Percentiles rank a stretch among this genome's conserved stretches.
Conservation (phyloP, 2,329 filamentous ascomycete species). For the Endothia cerciana region DNA sequence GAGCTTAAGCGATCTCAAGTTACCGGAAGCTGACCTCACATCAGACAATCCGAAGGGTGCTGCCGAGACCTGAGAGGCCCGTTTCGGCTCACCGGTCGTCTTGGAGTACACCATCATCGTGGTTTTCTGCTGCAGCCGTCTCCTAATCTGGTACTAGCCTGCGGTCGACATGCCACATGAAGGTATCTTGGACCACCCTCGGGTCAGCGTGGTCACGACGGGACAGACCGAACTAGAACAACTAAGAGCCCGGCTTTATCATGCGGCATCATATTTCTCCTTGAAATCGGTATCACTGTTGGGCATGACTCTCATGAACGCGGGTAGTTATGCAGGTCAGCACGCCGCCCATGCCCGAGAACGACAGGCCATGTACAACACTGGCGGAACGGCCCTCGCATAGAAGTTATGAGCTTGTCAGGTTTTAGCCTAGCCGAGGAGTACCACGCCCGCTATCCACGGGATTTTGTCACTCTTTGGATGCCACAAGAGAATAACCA, state of each 20-base stretch:
- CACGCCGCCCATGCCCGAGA: conserved; percentile 1
- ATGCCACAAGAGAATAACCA: not conserved
- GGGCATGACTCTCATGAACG: conserved; percentile 1
- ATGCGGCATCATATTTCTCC: not conserved
- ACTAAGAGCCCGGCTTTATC: not conserved
- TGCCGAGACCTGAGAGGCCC: conserved; percentile 22
- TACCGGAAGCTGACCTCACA: conserved; percentile 15
- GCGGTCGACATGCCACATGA: conserved; percentile 14
- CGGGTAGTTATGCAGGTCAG: conserved; percentile 1
- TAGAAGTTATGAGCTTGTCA: conserved; percentile 17
- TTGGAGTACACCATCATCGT: conserved; percentile 23
- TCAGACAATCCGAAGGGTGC: conserved; percentile 15
- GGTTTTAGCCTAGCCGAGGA: conserved; percentile 21
- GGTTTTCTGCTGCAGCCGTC: conserved; percentile 9
- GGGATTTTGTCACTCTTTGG: not conserved
- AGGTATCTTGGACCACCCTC: conserved; percentile 13
- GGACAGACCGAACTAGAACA: not conserved
- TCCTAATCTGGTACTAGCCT: conserved; percentile 10
- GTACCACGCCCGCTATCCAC: not conserved
- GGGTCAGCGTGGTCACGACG: conserved; percentile 13
- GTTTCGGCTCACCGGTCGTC: conserved; percentile 24
- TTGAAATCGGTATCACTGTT: not conserved
- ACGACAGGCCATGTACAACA: conserved; percentile 11
- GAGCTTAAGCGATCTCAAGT: conserved; percentile 14
- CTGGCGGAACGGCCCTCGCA: conserved; percentile 25